phyloP scores from a whole-genome alignment of 345 rosid species.

The Rhizophora apiculata region DNA sequence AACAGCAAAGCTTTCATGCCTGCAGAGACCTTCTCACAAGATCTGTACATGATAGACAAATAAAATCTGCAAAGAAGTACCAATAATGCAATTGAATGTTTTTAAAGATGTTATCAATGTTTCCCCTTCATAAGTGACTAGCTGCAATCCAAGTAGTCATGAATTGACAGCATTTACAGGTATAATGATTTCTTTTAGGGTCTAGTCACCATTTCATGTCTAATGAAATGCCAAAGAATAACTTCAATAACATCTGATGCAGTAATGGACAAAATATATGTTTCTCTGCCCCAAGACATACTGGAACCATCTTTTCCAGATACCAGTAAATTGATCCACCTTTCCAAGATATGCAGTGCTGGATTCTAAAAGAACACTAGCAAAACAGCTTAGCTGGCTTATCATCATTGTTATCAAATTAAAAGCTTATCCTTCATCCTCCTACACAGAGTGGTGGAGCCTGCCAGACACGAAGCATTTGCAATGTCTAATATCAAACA shows the following conservation, averaged over 20 bases:
- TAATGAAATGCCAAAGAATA: background rate
- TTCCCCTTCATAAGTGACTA: background rate
- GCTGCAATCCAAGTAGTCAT: background rate
- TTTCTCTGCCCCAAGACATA: background rate
- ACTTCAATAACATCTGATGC: constrained; percentile 4
- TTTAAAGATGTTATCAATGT: background rate
- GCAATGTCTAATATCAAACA: background rate
- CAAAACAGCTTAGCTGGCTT: background rate
- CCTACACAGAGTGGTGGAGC: background rate
- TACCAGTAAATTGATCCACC: background rate
- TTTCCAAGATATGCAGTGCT: constrained; percentile 2
- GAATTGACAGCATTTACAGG: background rate
- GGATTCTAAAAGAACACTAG: constrained; percentile 6
- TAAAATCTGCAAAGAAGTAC: background rate
- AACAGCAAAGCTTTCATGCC: background rate
- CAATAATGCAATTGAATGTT: background rate
- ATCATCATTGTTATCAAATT: constrained; percentile 1
- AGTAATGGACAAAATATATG: background rate
- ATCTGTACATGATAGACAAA: background rate
- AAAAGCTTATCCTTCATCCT: constrained; percentile 13
- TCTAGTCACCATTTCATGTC: constrained; percentile 4
- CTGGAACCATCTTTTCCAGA: background rate
- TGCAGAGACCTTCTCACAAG: background rate
- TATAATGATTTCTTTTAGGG: background rate
- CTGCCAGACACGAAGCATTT: background rate